phyloP scores from a whole-genome alignment of 129 eudicot species.

The Rutidosis leptorrhynchoides region DNA sequence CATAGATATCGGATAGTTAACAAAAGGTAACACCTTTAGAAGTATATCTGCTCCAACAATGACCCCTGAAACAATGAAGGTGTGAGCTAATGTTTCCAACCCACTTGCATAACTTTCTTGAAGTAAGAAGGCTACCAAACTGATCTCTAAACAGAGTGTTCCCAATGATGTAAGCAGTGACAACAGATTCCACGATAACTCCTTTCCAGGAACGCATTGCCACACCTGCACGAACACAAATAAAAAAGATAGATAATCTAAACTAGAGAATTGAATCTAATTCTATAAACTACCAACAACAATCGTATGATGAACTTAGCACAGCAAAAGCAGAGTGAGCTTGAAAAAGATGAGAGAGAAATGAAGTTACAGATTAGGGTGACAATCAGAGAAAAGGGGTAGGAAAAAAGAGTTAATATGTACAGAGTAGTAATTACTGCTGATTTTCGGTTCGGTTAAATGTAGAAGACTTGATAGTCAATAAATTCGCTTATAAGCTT shows the following conservation, averaged over 20 bases:
- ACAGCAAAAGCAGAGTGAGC: not conserved
- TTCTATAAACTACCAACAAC: not conserved
- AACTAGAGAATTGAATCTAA: not conserved
- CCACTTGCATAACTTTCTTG: slow-evolving; percentile 70
- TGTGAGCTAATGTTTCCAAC: slow-evolving; percentile 65
- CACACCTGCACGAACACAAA: slow-evolving; percentile 48
- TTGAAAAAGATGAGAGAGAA: not conserved
- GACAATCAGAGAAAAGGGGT: too few species aligned
- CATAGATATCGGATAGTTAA: not conserved
- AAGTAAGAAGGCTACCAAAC: slow-evolving; percentile 69
- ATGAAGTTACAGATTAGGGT: too few species aligned
- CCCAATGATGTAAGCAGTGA: slow-evolving; percentile 61
- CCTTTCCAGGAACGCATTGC: slow-evolving; percentile 68
- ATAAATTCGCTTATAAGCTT: too few species aligned
- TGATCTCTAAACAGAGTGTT: slow-evolving; percentile 60
- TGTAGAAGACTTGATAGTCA: too few species aligned
- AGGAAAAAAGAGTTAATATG: too few species aligned
- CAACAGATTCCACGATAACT: slow-evolving; percentile 59
- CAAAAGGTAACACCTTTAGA: slow-evolving; percentile 47
- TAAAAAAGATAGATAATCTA: slow-evolving; percentile 6
- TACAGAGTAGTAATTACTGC: too few species aligned
- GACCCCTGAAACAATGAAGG: slow-evolving; percentile 63
- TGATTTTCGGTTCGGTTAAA: too few species aligned
- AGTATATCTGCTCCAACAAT: slow-evolving; percentile 60
- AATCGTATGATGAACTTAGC: not conserved